These are phyloP conservation scores for Backusella parvicylindrica DNA, from an alignment of 192 early-diverging fungal species.

Conservation along the genomic window DNA sequence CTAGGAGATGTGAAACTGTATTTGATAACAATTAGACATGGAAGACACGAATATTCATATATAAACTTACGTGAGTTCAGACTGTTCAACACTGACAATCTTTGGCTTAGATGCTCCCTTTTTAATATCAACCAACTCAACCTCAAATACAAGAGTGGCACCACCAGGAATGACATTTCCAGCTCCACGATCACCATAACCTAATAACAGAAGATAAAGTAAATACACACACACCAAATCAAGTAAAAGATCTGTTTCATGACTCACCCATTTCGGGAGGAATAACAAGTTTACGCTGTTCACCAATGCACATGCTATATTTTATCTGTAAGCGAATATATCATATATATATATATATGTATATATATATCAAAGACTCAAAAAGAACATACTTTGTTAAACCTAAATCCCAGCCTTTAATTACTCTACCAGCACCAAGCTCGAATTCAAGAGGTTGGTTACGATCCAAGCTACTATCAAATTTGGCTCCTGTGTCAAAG, in stretches of 20 bases:
- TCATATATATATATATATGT: neutral
- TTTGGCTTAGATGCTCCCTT: neutral
- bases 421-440: constrained; percentile 67
- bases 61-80: neutral
- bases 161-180: constrained; percentile 79
- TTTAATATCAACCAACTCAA: constrained; percentile 63
- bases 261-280: constrained; percentile 55
- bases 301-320: constrained; percentile 73
- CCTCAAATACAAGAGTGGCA: constrained; percentile 76
- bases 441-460: constrained; percentile 67
- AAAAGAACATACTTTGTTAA: constrained; percentile 46
- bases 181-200: constrained; percentile 76
- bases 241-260: neutral
- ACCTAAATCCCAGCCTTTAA: constrained; percentile 83
- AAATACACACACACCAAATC: neutral
- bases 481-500: constrained; percentile 59
- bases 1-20: neutral
- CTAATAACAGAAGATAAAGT: constrained; percentile 26
- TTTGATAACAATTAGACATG: neutral
- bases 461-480: constrained; percentile 71
- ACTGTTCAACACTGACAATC: neutral
- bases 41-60: too few relatives aligned
- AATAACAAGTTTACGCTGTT: constrained; percentile 72
- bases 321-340: neutral
- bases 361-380: neutral